Base-by-base conservation (phyloP, 2,329 filamentous ascomycete species). In the Penicillium sp. region DNA sequence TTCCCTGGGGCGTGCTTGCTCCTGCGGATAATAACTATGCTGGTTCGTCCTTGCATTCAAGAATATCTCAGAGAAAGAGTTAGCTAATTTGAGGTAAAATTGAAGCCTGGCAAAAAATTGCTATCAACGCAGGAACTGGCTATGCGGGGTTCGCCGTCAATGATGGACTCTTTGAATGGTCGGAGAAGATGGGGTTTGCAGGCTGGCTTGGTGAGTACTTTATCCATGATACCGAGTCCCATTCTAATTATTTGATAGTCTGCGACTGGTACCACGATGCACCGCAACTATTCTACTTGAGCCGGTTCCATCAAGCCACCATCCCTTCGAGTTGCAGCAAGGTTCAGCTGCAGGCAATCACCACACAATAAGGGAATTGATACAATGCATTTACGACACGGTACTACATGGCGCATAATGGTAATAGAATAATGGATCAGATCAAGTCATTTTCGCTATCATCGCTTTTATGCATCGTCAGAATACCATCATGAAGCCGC, bases 181-280 rank as follows among this genome's bases (percentile, higher is more conserved):
- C 52, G 13, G 48, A 50, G 28, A 20, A 45, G n/a, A 35, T 46
- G n/a, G 60, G 59, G 13, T 65, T 64, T 29, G 57, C 54, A 18
- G 63, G 64, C 15, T 67, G 64, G 64, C 46, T 67, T 18, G 61
- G 64, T 67, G 51, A 55, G 62, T 54, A 25, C 14, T 11, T n/a
- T 35, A n/a, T 30, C 31, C 31, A 25, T 11, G 14, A 12, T 27
- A 18, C 13, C 16, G 31, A 3, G 17, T 4, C n/a, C 13, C 13
- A 13, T 20, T 45, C 29, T n/a, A 10, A 34, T 16, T 20, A 35
- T 37, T 42, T 34, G 32, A 23, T 37, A 67, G 64, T 62, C 6
- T 67, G 64, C 42, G 58, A 66, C 34, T 67, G 64, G 64, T 59
- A 48, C 44, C 64, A 67, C 48, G 58, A 57, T 25, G 53, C 51